A percentile compares a stretch with the other conserved stretches of the same genome.
These are phyloP conservation scores for Bertia moriformis DNA, from an alignment of 2,329 filamentous ascomycete genomes.

Conservation along the genomic window DNA sequence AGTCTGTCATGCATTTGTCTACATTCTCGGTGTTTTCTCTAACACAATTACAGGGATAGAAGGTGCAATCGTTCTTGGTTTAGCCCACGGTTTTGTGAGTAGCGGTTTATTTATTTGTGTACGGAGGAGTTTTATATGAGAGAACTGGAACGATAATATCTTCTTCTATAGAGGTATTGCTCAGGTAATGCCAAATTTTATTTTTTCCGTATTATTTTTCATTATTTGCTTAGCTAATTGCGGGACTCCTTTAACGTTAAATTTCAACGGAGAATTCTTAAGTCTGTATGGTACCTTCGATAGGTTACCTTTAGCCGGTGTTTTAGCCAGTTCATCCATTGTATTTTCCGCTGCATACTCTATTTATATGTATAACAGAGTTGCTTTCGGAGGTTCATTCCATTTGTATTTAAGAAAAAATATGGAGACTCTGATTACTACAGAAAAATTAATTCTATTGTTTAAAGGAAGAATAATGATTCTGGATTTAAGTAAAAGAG, in stretches of 20 bases:
- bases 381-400: conserved; percentile 1
- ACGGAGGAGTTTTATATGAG: conserved; percentile 13
- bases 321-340: conserved; percentile 4
- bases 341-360: conserved; percentile 1
- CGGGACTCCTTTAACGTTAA: conserved; percentile 12
- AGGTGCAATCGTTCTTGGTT: conserved; percentile 12
- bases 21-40: conserved; percentile 13
- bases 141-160: conserved; percentile 13
- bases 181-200: conserved; percentile 13
- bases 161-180: conserved; percentile 13
- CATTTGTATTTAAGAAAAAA: conserved; percentile 11
- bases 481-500: conserved; percentile 2
- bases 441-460: conserved; percentile 6
- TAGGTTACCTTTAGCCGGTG: conserved; percentile 2
- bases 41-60: conserved; percentile 12
- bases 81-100: conserved; percentile 13
- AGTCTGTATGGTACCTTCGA: conserved; percentile 4
- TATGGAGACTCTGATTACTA: conserved; percentile 14
- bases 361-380: conserved; percentile 3
- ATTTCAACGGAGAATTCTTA: conserved; percentile 15
- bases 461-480: conserved; percentile 1
- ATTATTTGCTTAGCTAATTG: conserved; percentile 13
- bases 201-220: conserved; percentile 14
- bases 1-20: conserved; percentile 11
- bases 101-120: conserved; percentile 14